Evolutionary conservation across 441 rosid species (phyloP), one percentile per base, ranked within the genome.

Genomic region (Aquilaria agallochum): DNA sequence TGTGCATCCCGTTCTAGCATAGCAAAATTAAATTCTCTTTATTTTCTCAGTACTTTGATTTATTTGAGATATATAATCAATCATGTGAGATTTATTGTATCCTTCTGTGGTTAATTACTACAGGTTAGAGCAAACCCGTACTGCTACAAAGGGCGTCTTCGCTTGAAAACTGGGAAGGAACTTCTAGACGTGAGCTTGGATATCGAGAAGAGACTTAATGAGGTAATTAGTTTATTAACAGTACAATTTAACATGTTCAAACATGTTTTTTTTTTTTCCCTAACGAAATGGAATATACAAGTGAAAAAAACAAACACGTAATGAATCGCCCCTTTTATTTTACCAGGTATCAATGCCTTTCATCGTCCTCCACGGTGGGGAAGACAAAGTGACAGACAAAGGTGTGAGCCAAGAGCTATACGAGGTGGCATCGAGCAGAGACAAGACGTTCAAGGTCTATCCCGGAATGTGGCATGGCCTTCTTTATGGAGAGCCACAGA

Each of bases 381-480:
- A 83, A 0, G 99, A 94, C 53, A 89, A 48, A 69, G 96, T 94
- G 67, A 94, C 92, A 0, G 95, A 89, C 7, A 80, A 74, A 66
- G 68, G 77, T 0, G 82, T 80, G 3, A 94, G 99, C 80, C 12
- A 71, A 57, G 72, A 68, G n/a, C 73, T 94, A 0, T 73, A 67
- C 4, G 68, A 67, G 0, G 76, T 60, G 0, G 93, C 99, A 1
- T 68, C 86, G 11, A 85, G 92, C 62, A 31, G 59, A 0, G 97
- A 91, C 83, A 94, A 94, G 80, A 83, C 86, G 13, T 64, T 94
- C 15, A 94, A 87, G 69, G n/a, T 89, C 53, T 94, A 94, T 49
- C 79, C 86, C 0, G 85, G 68, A 11, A 94, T 94, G 99, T 94
- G 99, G 99, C 99, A 94, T 5, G 95, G 96, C 0, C 56, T 94